A percentile compares a stretch with the other conserved stretches of the same genome.
Conservation (phyloP, 2,329 filamentous ascomycete genomes). For the Pseudogymnoascus sp. region DNA sequence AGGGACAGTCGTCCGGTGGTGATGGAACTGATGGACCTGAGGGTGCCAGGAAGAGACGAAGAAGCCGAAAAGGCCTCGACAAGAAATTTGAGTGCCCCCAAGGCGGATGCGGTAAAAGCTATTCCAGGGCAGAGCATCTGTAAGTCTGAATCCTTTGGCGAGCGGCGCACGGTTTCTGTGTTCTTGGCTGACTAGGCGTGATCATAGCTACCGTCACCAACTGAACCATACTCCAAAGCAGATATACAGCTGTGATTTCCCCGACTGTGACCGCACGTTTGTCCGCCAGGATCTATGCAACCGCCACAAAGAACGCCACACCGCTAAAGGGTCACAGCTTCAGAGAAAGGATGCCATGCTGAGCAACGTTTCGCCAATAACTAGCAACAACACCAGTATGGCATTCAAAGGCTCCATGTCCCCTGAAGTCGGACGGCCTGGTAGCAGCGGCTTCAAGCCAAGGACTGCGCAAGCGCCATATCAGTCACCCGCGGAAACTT, state of each 20-base stretch:
- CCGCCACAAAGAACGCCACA: constrained; percentile 74
- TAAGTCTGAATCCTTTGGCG: constrained; percentile 43
- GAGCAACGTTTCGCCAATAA: constrained; percentile 38
- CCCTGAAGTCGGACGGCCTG: constrained; percentile 28
- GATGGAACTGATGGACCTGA: constrained; percentile 22
- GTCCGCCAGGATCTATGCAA: constrained; percentile 90
- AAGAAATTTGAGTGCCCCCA: constrained; percentile 81
- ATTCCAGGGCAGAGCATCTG: constrained; percentile 92
- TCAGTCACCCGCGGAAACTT: constrained; percentile 28
- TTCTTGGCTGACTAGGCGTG: constrained; percentile 8
- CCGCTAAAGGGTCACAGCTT: constrained; percentile 69
- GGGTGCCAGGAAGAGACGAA: constrained; percentile 48
- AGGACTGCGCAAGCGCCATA: constrained; percentile 27
- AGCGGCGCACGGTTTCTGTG: constrained; percentile 18
- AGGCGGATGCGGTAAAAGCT: constrained; percentile 88
- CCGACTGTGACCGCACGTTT: constrained; percentile 83
- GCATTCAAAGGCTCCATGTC: constrained; percentile 25
- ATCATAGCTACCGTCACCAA: constrained; percentile 71
- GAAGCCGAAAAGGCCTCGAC: constrained; percentile 72
- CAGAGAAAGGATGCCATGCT: constrained; percentile 66
- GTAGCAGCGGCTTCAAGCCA: constrained; percentile 22
- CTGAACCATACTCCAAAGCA: constrained; percentile 94
- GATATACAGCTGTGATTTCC: constrained; percentile 89
- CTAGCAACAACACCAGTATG: background rate
- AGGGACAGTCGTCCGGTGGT: constrained; percentile 29